These are phyloP conservation scores for Fusarium duplospermum DNA, from an alignment of 2,329 filamentous ascomycete species.

Conservation along the genomic window DNA sequence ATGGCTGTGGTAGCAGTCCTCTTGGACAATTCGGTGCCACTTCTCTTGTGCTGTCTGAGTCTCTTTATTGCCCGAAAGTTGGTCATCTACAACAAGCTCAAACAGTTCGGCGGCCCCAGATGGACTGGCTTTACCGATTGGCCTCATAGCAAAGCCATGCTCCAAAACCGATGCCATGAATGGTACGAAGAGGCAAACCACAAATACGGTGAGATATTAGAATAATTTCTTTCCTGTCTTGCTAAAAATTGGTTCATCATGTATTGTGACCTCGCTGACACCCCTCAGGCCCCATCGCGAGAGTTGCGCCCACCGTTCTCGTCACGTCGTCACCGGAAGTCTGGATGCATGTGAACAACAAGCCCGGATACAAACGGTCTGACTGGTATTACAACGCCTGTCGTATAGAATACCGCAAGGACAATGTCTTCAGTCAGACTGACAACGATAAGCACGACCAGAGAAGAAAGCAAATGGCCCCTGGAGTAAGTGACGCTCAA, in stretches of 20 bases:
- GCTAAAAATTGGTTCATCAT: fast-evolving
- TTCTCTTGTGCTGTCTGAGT: neutral
- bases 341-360: constrained; percentile 56
- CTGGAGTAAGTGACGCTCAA: constrained; percentile 54
- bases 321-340: constrained; percentile 62
- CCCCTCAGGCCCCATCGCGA: constrained; percentile 44
- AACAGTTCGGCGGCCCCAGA: constrained; percentile 9
- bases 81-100: constrained; percentile 5
- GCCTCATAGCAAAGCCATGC: constrained; percentile 21
- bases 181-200: constrained; percentile 24
- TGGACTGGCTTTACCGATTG: constrained; percentile 8
- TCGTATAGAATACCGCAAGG: constrained; percentile 60
- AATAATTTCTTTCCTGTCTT: too few species aligned
- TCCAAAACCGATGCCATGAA: constrained; percentile 9
- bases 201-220: constrained; percentile 8
- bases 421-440: constrained; percentile 65
- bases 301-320: constrained; percentile 59
- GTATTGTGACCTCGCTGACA: neutral
- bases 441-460: constrained; percentile 60
- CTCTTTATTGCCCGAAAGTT: constrained; percentile 1
- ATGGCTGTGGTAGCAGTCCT: constrained; percentile 7
- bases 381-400: constrained; percentile 59
- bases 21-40: neutral
- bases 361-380: constrained; percentile 55
- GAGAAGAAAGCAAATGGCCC: constrained; percentile 61